Evolutionary conservation across 805 yeast species (phyloP).

Genomic region (Yamadazyma phyllophila): DNA sequence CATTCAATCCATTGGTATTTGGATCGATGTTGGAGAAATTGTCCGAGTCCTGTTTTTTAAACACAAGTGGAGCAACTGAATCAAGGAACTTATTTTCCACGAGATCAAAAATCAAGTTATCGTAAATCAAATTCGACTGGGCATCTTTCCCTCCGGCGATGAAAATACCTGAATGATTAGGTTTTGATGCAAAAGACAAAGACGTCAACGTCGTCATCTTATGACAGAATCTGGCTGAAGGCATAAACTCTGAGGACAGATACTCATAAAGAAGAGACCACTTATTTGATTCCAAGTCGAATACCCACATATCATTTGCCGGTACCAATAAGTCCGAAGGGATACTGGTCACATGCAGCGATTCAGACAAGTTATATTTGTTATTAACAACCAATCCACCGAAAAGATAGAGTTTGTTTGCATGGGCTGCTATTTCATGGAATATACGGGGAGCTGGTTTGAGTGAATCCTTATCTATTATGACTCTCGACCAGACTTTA

Average conservation of each 20-base stretch:
- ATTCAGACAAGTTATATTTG: constrained; percentile 7
- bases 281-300: constrained; percentile 47
- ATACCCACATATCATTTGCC: constrained; percentile 68
- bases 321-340: constrained; percentile 38
- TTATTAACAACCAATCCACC: constrained; percentile 55
- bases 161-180: constrained; percentile 47
- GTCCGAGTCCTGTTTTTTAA: background rate
- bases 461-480: background rate
- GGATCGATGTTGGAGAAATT: constrained; percentile 17
- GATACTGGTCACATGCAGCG: background rate
- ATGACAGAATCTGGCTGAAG: constrained; percentile 51
- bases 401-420: constrained; percentile 52
- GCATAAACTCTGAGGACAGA: constrained; percentile 9
- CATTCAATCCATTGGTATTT: constrained; percentile 18
- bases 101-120: constrained; percentile 44
- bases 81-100: constrained; percentile 34
- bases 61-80: background rate
- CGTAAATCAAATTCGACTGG: constrained; percentile 29
- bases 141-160: constrained; percentile 54
- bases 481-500: constrained; percentile 50
- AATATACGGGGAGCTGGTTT: constrained; percentile 51
- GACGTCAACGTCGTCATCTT: constrained; percentile 43
- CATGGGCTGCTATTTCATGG: constrained; percentile 55
- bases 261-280: constrained; percentile 52
- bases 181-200: constrained; percentile 33